Conservation (phyloP, 805 yeast species). For the Deakozyma indianensis region DNA sequence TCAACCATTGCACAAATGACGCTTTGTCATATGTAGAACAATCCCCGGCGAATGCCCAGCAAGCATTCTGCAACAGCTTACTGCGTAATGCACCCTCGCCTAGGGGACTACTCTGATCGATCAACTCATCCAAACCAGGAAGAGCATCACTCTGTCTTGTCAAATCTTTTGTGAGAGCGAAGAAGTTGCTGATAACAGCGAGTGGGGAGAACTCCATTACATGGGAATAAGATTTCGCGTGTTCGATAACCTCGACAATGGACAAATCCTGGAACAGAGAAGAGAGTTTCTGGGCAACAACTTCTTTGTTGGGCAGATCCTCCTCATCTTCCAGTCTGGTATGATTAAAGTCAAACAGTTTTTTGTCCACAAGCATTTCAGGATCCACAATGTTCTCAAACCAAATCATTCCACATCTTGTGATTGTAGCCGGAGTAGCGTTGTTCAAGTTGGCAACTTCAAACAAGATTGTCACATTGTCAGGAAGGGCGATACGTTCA, state of each 20-base stretch:
- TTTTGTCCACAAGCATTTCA: slow-evolving; percentile 14
- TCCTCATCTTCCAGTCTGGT: not conserved
- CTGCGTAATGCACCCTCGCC: not conserved
- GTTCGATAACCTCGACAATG: slow-evolving; percentile 13
- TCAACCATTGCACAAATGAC: slow-evolving; percentile 22
- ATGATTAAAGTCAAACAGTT: slow-evolving; percentile 8
- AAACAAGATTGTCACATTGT: slow-evolving; percentile 51
- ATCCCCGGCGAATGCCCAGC: slow-evolving; percentile 61
- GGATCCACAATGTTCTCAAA: slow-evolving; percentile 21
- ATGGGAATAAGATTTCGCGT: slow-evolving; percentile 26
- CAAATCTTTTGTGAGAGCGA: slow-evolving; percentile 24
- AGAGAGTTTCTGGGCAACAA: not conserved
- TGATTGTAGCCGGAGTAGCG: slow-evolving; percentile 84
- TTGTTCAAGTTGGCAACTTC: slow-evolving; percentile 53
- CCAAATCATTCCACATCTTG: slow-evolving; percentile 86
- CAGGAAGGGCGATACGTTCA: slow-evolving; percentile 59
- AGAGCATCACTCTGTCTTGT: slow-evolving; percentile 1
- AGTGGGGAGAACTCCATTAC: slow-evolving; percentile 33
- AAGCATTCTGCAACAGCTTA: slow-evolving; percentile 21
- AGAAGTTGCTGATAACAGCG: slow-evolving; percentile 27
- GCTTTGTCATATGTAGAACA: slow-evolving; percentile 26
- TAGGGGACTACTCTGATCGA: not conserved
- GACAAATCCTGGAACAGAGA: slow-evolving; percentile 2
- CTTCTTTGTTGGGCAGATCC: not conserved
- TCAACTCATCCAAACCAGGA: not conserved